Conservation (phyloP, 106 monocot genomes). For the Allium cepa region DNA sequence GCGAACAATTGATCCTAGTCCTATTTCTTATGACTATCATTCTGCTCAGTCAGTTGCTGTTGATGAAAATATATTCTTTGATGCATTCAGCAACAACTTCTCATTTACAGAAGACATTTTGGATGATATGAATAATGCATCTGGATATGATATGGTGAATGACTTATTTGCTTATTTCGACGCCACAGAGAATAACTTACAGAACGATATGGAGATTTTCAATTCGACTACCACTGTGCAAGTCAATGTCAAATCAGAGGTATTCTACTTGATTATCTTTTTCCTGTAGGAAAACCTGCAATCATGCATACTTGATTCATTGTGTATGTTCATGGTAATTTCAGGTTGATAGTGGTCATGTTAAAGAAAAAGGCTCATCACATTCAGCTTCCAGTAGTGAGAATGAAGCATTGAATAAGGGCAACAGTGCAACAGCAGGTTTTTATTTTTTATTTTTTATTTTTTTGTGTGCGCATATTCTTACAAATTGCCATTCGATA, state of each 20-base stretch:
- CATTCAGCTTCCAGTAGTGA: not conserved
- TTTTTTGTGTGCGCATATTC: not conserved
- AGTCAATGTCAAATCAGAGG: conserved; percentile 8
- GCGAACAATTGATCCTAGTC: conserved; percentile 6
- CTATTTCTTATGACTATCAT: conserved; percentile 1
- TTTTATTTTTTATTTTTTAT: conserved; percentile 2
- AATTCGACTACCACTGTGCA: conserved; percentile 8
- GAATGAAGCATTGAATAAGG: not conserved
- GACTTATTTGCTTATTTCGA: conserved; percentile 46
- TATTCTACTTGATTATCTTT: not conserved
- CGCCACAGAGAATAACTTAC: conserved; percentile 35
- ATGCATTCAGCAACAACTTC: conserved; percentile 13
- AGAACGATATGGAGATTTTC: conserved; percentile 12
- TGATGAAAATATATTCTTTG: conserved; percentile 18
- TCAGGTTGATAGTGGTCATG: conserved; percentile 20
- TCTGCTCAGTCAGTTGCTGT: conserved; percentile 9
- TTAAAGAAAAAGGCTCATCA: conserved; percentile 12
- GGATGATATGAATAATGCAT: not conserved
- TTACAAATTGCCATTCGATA: not conserved
- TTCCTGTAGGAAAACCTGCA: not conserved
- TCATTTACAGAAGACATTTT: conserved; percentile 8
- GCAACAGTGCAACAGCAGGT: conserved; percentile 22
- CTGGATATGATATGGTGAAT: conserved; percentile 23
- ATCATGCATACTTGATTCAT: not conserved
- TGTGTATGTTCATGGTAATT: not conserved